Evolutionary conservation across 495 filamentous ascomycete species (phyloP).

Genomic region (Thermochaetoides thermophila): DNA sequence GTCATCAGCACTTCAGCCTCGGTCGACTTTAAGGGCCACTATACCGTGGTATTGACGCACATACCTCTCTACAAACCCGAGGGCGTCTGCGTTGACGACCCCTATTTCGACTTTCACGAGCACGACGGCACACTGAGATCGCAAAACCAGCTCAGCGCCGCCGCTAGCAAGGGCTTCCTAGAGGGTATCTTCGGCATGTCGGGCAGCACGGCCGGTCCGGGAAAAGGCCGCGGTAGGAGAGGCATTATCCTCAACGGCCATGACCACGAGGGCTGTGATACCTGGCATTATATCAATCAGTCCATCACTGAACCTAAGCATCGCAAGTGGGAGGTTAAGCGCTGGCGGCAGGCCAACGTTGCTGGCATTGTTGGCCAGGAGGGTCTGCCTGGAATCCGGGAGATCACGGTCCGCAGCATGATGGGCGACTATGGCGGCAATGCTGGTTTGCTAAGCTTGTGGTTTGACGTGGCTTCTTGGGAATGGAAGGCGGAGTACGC

Average conservation of each 20-base stretch:
- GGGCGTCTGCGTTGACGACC: slow-evolving; percentile 72
- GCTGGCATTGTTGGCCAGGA: slow-evolving; percentile 19
- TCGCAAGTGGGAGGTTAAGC: slow-evolving; percentile 27
- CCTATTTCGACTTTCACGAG: slow-evolving; percentile 60
- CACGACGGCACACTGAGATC: slow-evolving; percentile 61
- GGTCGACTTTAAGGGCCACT: slow-evolving; percentile 49
- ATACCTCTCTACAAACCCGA: slow-evolving; percentile 73
- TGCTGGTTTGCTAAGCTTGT: slow-evolving; percentile 70
- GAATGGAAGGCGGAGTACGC: slow-evolving; percentile 73
- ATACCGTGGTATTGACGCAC: slow-evolving; percentile 79
- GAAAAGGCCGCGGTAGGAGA: slow-evolving; percentile 40
- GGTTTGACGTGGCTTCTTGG: slow-evolving; percentile 60
- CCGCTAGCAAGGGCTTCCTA: slow-evolving; percentile 51
- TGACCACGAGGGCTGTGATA: slow-evolving; percentile 88
- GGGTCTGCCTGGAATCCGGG: slow-evolving; percentile 47
- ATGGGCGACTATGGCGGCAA: slow-evolving; percentile 91
- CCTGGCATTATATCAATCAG: slow-evolving; percentile 60
- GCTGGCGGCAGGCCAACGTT: slow-evolving; percentile 23
- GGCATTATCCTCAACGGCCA: slow-evolving; percentile 79
- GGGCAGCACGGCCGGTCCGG: slow-evolving; percentile 37
- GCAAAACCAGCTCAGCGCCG: slow-evolving; percentile 75
- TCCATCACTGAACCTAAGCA: slow-evolving; percentile 14
- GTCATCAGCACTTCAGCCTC: slow-evolving; percentile 50
- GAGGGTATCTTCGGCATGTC: slow-evolving; percentile 69
- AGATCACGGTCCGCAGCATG: slow-evolving; percentile 94